These are phyloP conservation scores for Trichosporon sp. DNA, from an alignment of 1,284 basidiomycete species.

Conservation along the genomic window DNA sequence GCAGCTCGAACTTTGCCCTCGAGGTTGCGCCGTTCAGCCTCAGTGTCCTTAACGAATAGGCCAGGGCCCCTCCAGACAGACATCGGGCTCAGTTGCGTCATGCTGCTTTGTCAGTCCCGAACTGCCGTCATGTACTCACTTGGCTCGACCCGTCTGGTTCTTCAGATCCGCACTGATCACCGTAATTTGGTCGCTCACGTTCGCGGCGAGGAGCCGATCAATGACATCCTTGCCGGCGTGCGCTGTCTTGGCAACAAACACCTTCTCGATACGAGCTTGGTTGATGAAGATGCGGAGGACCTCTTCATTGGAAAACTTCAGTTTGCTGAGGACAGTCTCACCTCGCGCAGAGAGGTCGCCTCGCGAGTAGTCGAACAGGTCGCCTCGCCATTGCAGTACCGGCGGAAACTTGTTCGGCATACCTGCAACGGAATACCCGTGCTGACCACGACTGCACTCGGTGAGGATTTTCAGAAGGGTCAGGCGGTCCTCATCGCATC, in stretches of 20 bases:
- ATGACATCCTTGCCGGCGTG: slow-evolving; percentile 65
- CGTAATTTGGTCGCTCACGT: slow-evolving; percentile 22
- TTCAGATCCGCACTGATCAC: slow-evolving; percentile 41
- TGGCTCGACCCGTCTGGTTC: slow-evolving; percentile 10
- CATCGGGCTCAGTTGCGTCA: slow-evolving; percentile 32
- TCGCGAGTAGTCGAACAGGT: slow-evolving; percentile 72
- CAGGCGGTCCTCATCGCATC: slow-evolving; percentile 39
- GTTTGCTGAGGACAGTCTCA: slow-evolving; percentile 78
- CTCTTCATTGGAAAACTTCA: slow-evolving; percentile 73
- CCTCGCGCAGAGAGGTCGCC: slow-evolving; percentile 67
- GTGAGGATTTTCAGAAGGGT: slow-evolving; percentile 1
- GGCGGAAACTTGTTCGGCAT: slow-evolving; percentile 6
- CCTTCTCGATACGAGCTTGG: slow-evolving; percentile 69
- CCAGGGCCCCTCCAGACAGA: slow-evolving; percentile 30
- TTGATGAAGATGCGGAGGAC: slow-evolving; percentile 84
- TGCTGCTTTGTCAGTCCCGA: background rate
- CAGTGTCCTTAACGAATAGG: slow-evolving; percentile 41
- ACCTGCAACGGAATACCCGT: background rate
- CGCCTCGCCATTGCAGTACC: slow-evolving; percentile 55
- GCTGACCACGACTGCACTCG: background rate
- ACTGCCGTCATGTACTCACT: background rate
- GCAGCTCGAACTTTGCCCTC: background rate
- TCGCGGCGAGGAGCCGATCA: slow-evolving; percentile 49
- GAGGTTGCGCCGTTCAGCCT: slow-evolving; percentile 24
- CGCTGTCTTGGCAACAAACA: slow-evolving; percentile 67